Conservation (phyloP, 2,329 filamentous ascomycete genomes). For the Botrytis tulipae region DNA sequence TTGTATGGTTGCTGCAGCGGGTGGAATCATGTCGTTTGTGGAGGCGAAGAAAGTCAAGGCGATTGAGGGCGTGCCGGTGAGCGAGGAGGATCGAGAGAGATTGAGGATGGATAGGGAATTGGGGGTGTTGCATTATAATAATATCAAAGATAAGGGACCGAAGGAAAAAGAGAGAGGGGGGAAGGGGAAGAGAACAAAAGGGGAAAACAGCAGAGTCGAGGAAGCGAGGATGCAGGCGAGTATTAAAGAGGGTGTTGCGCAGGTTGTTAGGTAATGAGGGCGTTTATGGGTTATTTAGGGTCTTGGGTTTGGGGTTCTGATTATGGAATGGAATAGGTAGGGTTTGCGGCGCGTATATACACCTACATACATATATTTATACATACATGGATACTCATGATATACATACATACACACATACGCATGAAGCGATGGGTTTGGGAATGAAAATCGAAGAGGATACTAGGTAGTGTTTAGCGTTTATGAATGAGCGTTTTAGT, state of each 20-base stretch:
- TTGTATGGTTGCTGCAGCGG: slow-evolving; percentile 65
- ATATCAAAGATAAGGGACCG: slow-evolving; percentile 52
- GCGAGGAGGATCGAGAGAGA: slow-evolving; percentile 51
- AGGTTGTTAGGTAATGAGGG: neutral
- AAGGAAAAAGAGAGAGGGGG: slow-evolving; percentile 42
- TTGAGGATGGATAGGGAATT: slow-evolving; percentile 52
- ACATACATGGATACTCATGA: neutral
- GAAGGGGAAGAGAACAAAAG: slow-evolving; percentile 19
- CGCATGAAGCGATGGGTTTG: neutral
- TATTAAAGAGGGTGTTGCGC: neutral
- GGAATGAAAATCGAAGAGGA: neutral
- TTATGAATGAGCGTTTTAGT: neutral
- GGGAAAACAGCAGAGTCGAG: neutral
- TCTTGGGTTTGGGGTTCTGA: neutral
- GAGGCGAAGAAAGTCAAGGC: slow-evolving; percentile 72
- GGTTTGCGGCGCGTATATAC: neutral
- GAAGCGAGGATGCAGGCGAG: neutral
- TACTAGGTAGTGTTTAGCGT: neutral
- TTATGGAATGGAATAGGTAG: neutral
- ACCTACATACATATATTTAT: neutral
- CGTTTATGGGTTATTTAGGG: neutral
- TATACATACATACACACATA: neutral
- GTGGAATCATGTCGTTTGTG: slow-evolving; percentile 66
- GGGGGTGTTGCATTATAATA: slow-evolving; percentile 59
- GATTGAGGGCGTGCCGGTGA: slow-evolving; percentile 68